Percentiles rank a stretch among this genome's conserved stretches.
phyloP scores from a whole-genome alignment of 352 stramenopile genomes.

The Globisporangium spiculum region DNA sequence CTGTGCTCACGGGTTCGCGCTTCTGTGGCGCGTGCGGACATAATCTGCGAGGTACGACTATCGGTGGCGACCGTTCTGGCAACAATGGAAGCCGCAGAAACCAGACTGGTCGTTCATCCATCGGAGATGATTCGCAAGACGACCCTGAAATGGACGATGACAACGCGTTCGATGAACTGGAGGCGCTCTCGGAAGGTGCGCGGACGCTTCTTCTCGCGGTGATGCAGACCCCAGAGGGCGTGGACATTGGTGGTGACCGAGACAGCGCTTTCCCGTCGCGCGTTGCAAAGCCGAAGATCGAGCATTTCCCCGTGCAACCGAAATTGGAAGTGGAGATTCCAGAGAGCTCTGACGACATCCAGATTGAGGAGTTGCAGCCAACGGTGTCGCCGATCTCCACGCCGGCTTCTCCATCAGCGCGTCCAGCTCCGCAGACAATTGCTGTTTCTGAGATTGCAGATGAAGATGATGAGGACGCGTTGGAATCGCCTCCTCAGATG shows the following conservation, averaged over 20 bases:
- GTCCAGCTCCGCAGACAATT: conserved; percentile 7
- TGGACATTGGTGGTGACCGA: conserved; percentile 70
- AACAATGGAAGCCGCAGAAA: conserved; percentile 22
- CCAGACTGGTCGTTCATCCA: conserved; percentile 18
- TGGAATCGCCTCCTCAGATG: conserved; percentile 18
- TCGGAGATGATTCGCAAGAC: conserved; percentile 47
- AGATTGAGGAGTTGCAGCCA: conserved; percentile 1
- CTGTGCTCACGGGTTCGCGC: conserved; percentile 80
- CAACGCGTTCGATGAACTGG: conserved; percentile 84
- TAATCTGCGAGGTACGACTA: conserved; percentile 77
- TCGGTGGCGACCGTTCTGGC: conserved; percentile 41
- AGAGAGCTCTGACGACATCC: conserved; percentile 20
- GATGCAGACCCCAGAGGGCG: conserved; percentile 84
- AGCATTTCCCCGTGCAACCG: conserved; percentile 4
- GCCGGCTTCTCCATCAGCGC: conserved; percentile 14
- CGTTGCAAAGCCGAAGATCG: conserved; percentile 2
- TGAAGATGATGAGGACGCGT: conserved; percentile 11
- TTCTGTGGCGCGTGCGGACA: conserved; percentile 88
- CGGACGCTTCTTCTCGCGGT: conserved; percentile 81
- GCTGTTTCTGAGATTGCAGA: not conserved
- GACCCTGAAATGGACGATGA: conserved; percentile 73
- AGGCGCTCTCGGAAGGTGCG: conserved; percentile 82
- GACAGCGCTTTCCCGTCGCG: conserved; percentile 45
- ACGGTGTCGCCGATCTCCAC: conserved; percentile 16
- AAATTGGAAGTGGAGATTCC: conserved; percentile 13